These are phyloP conservation scores for Diaporthe citrichinensis DNA, from an alignment of 2,329 filamentous ascomycete genomes.

Conservation along the genomic window DNA sequence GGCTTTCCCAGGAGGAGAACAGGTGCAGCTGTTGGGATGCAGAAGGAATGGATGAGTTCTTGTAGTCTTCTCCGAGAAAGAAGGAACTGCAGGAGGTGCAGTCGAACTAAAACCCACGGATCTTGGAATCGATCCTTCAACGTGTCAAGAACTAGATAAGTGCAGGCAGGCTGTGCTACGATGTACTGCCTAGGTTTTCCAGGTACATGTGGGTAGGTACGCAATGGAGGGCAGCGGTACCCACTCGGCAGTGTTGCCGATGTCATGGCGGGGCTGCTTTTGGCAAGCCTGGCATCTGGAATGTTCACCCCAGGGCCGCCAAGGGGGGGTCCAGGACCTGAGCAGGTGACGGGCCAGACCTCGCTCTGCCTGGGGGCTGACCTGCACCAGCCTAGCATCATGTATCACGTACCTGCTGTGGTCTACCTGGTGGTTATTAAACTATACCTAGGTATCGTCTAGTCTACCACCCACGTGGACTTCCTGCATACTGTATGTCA, in stretches of 20 bases:
- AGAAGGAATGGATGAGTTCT: conserved; percentile 23
- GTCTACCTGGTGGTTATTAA: not conserved
- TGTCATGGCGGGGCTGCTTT: conserved; percentile 24
- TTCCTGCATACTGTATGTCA: not conserved
- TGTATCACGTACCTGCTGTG: conserved; percentile 5
- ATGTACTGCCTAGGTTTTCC: conserved; percentile 30
- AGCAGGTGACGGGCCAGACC: conserved; percentile 12
- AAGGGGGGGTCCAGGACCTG: conserved; percentile 9
- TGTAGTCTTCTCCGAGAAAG: not conserved
- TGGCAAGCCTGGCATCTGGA: conserved; percentile 22
- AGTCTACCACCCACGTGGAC: conserved; percentile 17
- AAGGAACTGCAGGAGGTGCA: conserved; percentile 14
- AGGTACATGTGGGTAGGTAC: conserved; percentile 29
- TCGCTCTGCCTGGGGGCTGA: conserved; percentile 17
- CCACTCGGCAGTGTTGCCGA: conserved; percentile 33
- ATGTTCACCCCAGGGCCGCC: conserved; percentile 14
- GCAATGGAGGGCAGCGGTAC: not conserved
- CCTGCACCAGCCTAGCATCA: not conserved
- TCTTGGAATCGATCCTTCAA: conserved; percentile 33
- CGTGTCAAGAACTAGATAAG: conserved; percentile 39
- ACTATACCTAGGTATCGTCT: not conserved
- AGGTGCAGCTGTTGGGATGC: conserved; percentile 1
- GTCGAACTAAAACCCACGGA: conserved; percentile 18
- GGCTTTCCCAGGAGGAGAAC: conserved; percentile 22
- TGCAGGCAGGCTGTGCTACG: conserved; percentile 30